Evolutionary conservation across 2,329 filamentous ascomycete genomes (phyloP), one percentile per base, ranked within the genome.

Genomic region (Apiospora malaysiana): DNA sequence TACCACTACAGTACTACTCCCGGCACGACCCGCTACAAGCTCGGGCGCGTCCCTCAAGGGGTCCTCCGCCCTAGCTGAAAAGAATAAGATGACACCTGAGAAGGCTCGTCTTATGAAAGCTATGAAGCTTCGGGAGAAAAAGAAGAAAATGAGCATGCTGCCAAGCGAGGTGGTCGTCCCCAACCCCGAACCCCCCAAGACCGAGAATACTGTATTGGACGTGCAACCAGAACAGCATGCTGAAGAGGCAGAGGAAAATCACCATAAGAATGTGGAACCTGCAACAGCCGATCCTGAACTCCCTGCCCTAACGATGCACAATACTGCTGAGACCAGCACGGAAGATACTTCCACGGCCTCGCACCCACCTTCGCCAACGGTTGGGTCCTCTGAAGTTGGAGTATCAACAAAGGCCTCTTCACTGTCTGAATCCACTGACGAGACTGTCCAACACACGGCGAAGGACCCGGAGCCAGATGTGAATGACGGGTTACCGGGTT

Each of bases 41-140:
- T 85, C 86, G 27, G 83, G 83, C 43, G 78, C 83, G 37, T 82
- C 84, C 47, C 78, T 83, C 56, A 84, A 84, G 71, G 81, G 83
- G 83, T 32, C 78, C 79, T 7, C 68, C 78, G 68, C 73, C 78
- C 78, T 68, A n/a, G 27, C 67, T 40, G 77, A 85, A 76, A 78
- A 85, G 74, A 78, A 83, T 81, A 76, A 85, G 80, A 92, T 97
- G 77, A 94, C 94, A 1, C 93, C 94, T 0, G 96, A 99, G 81
- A 98, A 97, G 83, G 90, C 93, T 72, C 89, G 96, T 70, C 85
- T 99, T 73, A 95, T 97, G 93, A 98, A 97, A 83, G 96, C 96
- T 9, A 88, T 98, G 83, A 93, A 98, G 81, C 82, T 98, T 75
- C 89, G 95, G 69, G 96, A 97, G 81, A 94, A 93, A 82, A 94